Base-by-base conservation (phyloP, 805 yeast genomes). In the Saccharomycopsis malanga region DNA sequence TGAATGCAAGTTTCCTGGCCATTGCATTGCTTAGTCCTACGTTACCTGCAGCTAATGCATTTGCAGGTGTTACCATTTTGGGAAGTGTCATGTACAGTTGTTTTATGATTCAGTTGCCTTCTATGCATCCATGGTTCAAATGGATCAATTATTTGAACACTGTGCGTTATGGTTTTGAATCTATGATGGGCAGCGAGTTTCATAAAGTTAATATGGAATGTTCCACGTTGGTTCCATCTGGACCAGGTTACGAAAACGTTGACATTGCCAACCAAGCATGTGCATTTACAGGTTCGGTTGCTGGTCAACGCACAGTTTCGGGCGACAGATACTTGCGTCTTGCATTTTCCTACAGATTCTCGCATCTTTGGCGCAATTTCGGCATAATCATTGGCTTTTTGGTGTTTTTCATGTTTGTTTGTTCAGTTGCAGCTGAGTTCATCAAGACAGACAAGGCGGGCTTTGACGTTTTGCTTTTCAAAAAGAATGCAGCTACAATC, bases 341-440 rank as follows among this genome's bases (percentile, higher is more conserved):
- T 2, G 60, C 78, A 6, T 86, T 62, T 62, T 58, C 62, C 36
- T 87, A 81, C 67, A 58, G 59, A 18, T 77, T 71, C 57, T 53
- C 62, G 18, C 86, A 87, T 62, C 71, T 74, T 42, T 87, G 95
- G 95, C 78, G 95, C 68, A 83, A 87, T 61, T 71, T 82, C 48
- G 95, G 88, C 58, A 76, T 82, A 50, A 50, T 75, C 50, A 59
- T 79, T 58, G 86, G 74, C 2, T 81, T 70, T 57, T 61, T 70
- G 48, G 52, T 68, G 3, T 72, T 44, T 23, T 56, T 56, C 37
- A 18, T 55, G 23, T 27, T 25, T 9, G 27, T 58, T 10, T 44
- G 54, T 23, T 55, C 56, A 12, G 22, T 57, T 25, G 59, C 59
- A 3, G 49, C 57, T 30, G 64, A 61, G 39, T 40, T 55, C 18